These are phyloP conservation scores for Tolypocladium tundrense DNA, from an alignment of 2,329 filamentous ascomycete genomes.

Conservation along the genomic window DNA sequence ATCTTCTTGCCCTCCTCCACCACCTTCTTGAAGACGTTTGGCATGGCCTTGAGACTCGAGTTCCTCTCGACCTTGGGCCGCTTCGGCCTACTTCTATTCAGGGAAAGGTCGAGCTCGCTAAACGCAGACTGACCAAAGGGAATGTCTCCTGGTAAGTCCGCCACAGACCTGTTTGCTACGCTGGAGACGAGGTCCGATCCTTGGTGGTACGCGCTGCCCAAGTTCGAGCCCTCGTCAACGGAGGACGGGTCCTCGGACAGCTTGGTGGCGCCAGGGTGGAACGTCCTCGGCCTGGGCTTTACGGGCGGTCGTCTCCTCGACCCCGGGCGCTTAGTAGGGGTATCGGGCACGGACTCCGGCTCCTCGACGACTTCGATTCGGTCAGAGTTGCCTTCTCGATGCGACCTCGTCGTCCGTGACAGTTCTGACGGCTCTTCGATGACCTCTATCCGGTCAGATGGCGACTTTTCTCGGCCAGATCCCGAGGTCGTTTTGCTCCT, in stretches of 20 bases:
- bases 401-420: slow-evolving; percentile 5
- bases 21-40: slow-evolving; percentile 55
- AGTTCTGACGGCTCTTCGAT: slow-evolving; percentile 12
- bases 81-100: slow-evolving; percentile 30
- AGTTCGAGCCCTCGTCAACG: slow-evolving; percentile 17
- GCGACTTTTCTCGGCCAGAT: slow-evolving; percentile 9
- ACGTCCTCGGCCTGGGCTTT: slow-evolving; percentile 15
- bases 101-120: slow-evolving; percentile 49
- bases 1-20: slow-evolving; percentile 56
- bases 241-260: slow-evolving; percentile 17
- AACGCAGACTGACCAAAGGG: slow-evolving; percentile 58
- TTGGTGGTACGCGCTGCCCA: slow-evolving; percentile 14
- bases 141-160: slow-evolving; percentile 46
- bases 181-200: slow-evolving; percentile 24
- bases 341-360: slow-evolving; percentile 23
- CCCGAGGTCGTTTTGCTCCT: slow-evolving; percentile 17
- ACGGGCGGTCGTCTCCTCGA: slow-evolving; percentile 15
- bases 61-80: slow-evolving; percentile 39
- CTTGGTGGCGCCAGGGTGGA: slow-evolving; percentile 10
- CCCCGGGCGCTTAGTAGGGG: slow-evolving; percentile 26
- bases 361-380: slow-evolving; percentile 24
- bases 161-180: slow-evolving; percentile 39
- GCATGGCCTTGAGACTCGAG: slow-evolving; percentile 48
- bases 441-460: slow-evolving; percentile 17
- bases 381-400: slow-evolving; percentile 9